Percentiles rank a stretch among this genome's conserved stretches.
phyloP scores from a whole-genome alignment of 2,329 filamentous ascomycete species.

The Colletotrichum sp. region DNA sequence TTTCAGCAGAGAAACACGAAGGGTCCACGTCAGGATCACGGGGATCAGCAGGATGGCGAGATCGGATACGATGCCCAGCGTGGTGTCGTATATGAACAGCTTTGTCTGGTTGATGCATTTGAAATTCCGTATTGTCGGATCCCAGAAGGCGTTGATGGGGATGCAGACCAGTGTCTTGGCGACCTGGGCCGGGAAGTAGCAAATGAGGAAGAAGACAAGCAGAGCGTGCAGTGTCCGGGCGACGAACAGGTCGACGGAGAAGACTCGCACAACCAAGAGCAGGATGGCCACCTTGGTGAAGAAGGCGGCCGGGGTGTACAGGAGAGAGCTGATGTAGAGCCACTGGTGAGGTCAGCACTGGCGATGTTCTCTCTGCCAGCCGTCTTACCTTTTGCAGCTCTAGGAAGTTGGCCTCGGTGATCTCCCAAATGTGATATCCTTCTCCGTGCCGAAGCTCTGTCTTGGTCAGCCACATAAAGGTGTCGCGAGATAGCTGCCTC shows the following conservation, averaged over 20 bases:
- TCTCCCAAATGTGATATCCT: constrained; percentile 11
- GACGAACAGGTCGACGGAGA: constrained; percentile 29
- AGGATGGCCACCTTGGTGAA: constrained; percentile 34
- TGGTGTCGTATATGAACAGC: constrained; percentile 37
- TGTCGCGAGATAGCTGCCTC: neutral
- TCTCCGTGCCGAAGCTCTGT: constrained; percentile 6
- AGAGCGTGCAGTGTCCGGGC: constrained; percentile 30
- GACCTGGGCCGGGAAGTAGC: constrained; percentile 31
- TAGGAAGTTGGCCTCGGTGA: neutral
- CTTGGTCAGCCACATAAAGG: neutral
- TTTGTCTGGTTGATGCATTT: constrained; percentile 34
- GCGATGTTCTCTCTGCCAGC: neutral
- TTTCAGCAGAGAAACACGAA: constrained; percentile 30
- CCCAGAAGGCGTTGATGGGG: constrained; percentile 29
- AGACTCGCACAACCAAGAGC: constrained; percentile 35
- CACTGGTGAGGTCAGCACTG: constrained; percentile 19
- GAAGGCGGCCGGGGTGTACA: constrained; percentile 33
- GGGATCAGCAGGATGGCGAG: constrained; percentile 37
- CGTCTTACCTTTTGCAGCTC: neutral
- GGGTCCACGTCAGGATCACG: constrained; percentile 32
- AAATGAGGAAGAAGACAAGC: constrained; percentile 27
- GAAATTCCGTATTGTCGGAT: constrained; percentile 6
- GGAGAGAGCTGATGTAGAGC: constrained; percentile 30
- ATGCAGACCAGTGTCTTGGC: constrained; percentile 29
- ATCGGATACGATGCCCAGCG: constrained; percentile 37